A percentile compares a stretch with the other conserved stretches of the same genome.
Conservation (phyloP, 129 eudicot genomes). For the Flaveria brownii region DNA sequence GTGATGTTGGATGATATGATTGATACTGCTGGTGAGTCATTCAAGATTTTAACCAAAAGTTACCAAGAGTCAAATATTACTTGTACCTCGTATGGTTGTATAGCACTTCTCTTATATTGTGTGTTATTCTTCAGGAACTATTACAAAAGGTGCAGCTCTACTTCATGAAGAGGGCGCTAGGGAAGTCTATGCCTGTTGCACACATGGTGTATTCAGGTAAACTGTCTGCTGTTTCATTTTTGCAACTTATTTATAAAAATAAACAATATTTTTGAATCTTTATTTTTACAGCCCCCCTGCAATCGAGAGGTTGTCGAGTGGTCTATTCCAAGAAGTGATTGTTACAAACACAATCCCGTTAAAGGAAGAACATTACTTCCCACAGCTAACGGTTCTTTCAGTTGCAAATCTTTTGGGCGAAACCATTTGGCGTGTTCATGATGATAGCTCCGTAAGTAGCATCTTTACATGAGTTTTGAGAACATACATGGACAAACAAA, state of each 20-base stretch:
- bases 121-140: slow-evolving; percentile 56
- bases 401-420: slow-evolving; percentile 89
- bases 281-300: slow-evolving; percentile 77
- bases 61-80: background rate
- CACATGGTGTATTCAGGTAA: slow-evolving; percentile 89
- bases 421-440: slow-evolving; percentile 92
- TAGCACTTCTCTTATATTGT: background rate
- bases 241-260: slow-evolving; percentile 1
- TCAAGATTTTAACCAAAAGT: background rate
- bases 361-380: slow-evolving; percentile 66
- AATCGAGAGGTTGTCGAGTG: slow-evolving; percentile 79
- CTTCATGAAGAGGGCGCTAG: slow-evolving; percentile 80
- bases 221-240: background rate
- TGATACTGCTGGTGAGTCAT: slow-evolving; percentile 78
- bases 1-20: slow-evolving; percentile 94
- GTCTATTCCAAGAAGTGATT: slow-evolving; percentile 84
- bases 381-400: slow-evolving; percentile 82
- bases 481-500: background rate
- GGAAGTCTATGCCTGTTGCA: slow-evolving; percentile 89
- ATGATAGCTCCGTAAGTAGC: slow-evolving; percentile 82
- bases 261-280: background rate
- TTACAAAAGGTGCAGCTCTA: slow-evolving; percentile 75
- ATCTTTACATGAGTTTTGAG: slow-evolving; percentile 57
- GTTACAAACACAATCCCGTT: slow-evolving; percentile 73
- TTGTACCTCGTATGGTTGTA: background rate